phyloP scores from a whole-genome alignment of 257 asterid genomes.

The Rauvolfia tetraphylla region DNA sequence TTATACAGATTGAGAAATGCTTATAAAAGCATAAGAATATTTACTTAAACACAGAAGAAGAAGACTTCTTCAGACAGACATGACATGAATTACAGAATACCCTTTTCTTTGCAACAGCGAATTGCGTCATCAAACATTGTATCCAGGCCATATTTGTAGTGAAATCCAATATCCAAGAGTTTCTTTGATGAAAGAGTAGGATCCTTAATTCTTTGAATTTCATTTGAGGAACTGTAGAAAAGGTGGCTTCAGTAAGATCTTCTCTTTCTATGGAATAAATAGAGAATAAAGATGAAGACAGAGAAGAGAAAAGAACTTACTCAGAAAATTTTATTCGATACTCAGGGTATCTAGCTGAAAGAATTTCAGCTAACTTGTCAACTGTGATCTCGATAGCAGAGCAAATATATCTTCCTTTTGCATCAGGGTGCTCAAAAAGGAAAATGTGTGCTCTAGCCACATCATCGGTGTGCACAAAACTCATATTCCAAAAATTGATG shows the following conservation, averaged over 20 bases:
- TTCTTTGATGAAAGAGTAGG: neutral
- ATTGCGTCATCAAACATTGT: neutral
- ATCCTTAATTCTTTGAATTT: neutral
- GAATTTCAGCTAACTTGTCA: constrained; percentile 26
- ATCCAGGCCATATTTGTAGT: neutral
- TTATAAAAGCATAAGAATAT: no score
- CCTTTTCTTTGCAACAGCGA: neutral
- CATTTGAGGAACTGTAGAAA: constrained; percentile 1
- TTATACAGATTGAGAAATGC: no score
- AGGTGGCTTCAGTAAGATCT: neutral
- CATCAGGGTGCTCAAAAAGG: constrained; percentile 39
- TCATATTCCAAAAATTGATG: neutral
- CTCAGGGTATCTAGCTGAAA: constrained; percentile 40
- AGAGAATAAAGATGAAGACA: neutral
- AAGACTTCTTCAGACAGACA: no score
- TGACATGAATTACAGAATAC: neutral
- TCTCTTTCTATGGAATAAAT: neutral
- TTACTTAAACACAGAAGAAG: no score
- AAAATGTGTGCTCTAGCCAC: constrained; percentile 55
- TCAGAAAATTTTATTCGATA: constrained; percentile 39
- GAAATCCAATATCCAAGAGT: neutral
- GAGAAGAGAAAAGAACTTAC: constrained; percentile 24
- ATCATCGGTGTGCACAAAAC: constrained; percentile 50
- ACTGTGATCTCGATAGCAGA: constrained; percentile 30
- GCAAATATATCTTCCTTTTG: constrained; percentile 49